Evolutionary conservation across 805 yeast genomes (phyloP).

Genomic region (Trichomonascus vanleenenianus): DNA sequence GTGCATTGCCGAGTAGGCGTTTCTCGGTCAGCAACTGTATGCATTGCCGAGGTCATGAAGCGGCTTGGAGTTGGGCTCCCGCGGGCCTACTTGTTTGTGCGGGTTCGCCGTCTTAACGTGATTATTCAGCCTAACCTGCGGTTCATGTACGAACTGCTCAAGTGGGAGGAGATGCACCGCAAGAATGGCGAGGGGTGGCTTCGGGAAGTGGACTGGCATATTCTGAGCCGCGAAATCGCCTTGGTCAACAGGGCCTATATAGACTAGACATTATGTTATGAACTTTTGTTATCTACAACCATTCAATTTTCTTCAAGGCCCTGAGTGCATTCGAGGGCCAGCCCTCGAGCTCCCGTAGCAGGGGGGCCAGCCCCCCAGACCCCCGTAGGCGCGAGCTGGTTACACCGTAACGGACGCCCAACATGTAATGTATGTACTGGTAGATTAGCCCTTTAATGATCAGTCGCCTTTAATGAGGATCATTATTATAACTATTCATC

Average conservation of each 20-base stretch:
- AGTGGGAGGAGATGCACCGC: conserved; percentile 45
- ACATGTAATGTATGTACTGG: too few species aligned
- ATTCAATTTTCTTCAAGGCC: too few species aligned
- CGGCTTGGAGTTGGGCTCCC: conserved; percentile 59
- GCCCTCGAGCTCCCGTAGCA: neutral
- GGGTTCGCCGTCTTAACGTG: conserved; percentile 83
- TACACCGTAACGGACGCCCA: too few species aligned
- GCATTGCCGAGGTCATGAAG: conserved; percentile 91
- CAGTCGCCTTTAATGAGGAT: too few species aligned
- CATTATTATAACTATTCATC: too few species aligned
- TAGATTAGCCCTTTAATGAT: too few species aligned
- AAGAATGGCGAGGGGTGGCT: conserved; percentile 22
- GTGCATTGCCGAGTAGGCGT: conserved; percentile 97
- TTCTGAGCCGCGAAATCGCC: conserved; percentile 76
- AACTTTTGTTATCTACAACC: too few species aligned
- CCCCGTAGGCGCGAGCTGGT: too few species aligned
- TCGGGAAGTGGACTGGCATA: conserved; percentile 82
- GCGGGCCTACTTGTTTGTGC: conserved; percentile 77
- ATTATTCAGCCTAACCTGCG: conserved; percentile 91
- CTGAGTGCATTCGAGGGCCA: too few species aligned
- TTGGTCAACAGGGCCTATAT: conserved; percentile 65
- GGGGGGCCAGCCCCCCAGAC: too few species aligned
- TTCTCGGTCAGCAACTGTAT: conserved; percentile 89
- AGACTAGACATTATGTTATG: conserved; percentile 5
- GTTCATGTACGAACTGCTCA: conserved; percentile 83